A percentile compares a stretch with the other conserved stretches of the same genome.
These are phyloP conservation scores for Knoxdaviesia capensis DNA, from an alignment of 2,329 filamentous ascomycete genomes.

Conservation along the genomic window DNA sequence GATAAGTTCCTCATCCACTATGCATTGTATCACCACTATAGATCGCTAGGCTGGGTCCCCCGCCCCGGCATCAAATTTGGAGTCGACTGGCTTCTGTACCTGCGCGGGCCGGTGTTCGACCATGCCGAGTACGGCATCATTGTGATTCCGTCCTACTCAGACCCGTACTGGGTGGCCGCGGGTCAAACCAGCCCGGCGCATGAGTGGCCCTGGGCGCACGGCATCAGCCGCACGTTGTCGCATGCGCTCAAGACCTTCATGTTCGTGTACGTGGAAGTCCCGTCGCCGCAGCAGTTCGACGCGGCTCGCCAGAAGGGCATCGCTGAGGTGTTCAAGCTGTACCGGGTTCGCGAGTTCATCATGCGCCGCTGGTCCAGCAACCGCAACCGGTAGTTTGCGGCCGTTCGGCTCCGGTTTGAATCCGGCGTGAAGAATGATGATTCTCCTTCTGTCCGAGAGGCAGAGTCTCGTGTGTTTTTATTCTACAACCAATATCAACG, in stretches of 20 bases:
- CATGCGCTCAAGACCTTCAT: slow-evolving; percentile 84
- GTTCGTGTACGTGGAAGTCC: slow-evolving; percentile 79
- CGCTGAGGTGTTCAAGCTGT: slow-evolving; percentile 41
- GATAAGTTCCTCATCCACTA: slow-evolving; percentile 77
- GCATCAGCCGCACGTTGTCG: slow-evolving; percentile 71
- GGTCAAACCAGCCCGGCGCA: slow-evolving; percentile 26
- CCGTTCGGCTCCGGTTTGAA: too few relatives aligned
- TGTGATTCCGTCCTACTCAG: slow-evolving; percentile 63
- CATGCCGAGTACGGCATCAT: slow-evolving; percentile 86
- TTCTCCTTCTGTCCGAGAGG: too few relatives aligned
- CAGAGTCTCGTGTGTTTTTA: too few relatives aligned
- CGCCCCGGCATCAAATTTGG: slow-evolving; percentile 87
- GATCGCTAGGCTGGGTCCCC: slow-evolving; percentile 86
- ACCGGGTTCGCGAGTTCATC: slow-evolving; percentile 62
- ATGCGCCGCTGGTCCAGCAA: slow-evolving; percentile 73
- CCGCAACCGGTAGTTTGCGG: slow-evolving; percentile 30
- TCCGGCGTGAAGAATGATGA: too few relatives aligned
- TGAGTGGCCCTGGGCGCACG: slow-evolving; percentile 72
- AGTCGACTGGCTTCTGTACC: slow-evolving; percentile 86
- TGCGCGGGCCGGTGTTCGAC: slow-evolving; percentile 78
- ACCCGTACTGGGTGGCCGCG: slow-evolving; percentile 48
- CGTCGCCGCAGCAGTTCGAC: slow-evolving; percentile 36
- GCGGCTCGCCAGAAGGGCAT: slow-evolving; percentile 32
- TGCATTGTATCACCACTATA: slow-evolving; percentile 85
- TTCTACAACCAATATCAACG: too few relatives aligned